Evolutionary conservation across 345 rosid genomes (phyloP), one percentile per base, ranked within the genome.

Genomic region (Barbarea vulgaris): DNA sequence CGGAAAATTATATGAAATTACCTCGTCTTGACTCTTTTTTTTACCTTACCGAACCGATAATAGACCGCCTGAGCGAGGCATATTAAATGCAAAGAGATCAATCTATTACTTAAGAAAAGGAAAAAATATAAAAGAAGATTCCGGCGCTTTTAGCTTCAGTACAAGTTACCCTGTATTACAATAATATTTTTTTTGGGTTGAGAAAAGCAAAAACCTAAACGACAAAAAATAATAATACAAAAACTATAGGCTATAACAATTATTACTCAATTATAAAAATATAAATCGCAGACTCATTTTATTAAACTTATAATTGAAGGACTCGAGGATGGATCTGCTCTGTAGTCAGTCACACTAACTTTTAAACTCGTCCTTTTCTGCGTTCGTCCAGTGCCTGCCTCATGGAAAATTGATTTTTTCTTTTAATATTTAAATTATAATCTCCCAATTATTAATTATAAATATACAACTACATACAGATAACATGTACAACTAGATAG

Each of bases 341-440:
- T 63, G 67, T 55, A 63, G 53, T 33, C 39, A 36, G 30, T 28
- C 25, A 65, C 61, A 4, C 18, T 9, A 58, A 36, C 54, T 48
- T 48, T 66, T 64, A 87, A 6, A 82, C 87, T 84, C 89, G 89
- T 76, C 84, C 86, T 74, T 91, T 88, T 71, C 87, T 90, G 81
- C 83, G 83, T 25, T 89, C 91, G 39, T 87, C 95, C 83, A 93
- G 68, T 15, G 87, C 89, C 98, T 93, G 90, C 48, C 33, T 72
- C 79, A 80, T 27, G 24, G 15, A 39, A 59, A 6, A 33, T 54
- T 6, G 36, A 22, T 22, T 42, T 14, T n/a, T n/a, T n/a, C n/a
- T n/a, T n/a, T 14, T 13, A 0, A 1, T 1, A 11, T 10, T 37
- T 3, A 37, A 37, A 11, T 37, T 9, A 9, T 34, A 34, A 34